phyloP scores from a whole-genome alignment of 305 asterid species.

The Rubia balearica region DNA sequence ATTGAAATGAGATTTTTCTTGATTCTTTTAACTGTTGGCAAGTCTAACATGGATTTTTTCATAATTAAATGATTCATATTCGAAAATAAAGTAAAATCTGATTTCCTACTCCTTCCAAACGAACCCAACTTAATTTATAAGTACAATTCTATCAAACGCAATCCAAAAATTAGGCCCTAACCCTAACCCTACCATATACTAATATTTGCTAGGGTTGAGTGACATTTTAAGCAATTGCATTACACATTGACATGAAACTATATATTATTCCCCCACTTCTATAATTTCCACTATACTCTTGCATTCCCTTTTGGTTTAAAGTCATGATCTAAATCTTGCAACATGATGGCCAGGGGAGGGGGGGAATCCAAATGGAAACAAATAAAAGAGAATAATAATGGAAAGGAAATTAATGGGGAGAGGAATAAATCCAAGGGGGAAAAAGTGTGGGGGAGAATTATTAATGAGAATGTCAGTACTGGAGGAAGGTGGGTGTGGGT shows the following conservation, averaged over 20 bases:
- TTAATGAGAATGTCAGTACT: slow-evolving; percentile 23
- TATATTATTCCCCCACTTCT: not conserved
- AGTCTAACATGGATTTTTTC: no score
- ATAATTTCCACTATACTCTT: not conserved
- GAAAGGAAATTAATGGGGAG: not conserved
- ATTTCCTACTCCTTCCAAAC: no score
- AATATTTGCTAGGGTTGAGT: not conserved
- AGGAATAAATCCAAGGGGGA: slow-evolving; percentile 2
- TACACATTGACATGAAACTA: not conserved
- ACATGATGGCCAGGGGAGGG: not conserved
- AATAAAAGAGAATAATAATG: not conserved
- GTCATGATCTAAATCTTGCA: slow-evolving; percentile 4
- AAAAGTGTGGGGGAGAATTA: slow-evolving; percentile 4
- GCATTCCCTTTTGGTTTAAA: not conserved
- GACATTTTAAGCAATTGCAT: not conserved
- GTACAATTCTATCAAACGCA: not conserved
- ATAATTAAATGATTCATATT: no score
- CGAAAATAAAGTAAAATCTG: no score
- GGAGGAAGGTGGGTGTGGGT: slow-evolving; percentile 18
- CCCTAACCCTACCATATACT: not conserved
- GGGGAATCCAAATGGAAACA: not conserved
- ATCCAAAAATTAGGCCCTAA: not conserved
- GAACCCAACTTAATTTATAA: no score
- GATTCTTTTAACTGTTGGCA: no score
- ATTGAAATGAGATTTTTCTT: no score